Percentiles rank a stretch among this genome's conserved stretches.
phyloP scores from a whole-genome alignment of 306 rosid species.

The Nissolia schottii region DNA sequence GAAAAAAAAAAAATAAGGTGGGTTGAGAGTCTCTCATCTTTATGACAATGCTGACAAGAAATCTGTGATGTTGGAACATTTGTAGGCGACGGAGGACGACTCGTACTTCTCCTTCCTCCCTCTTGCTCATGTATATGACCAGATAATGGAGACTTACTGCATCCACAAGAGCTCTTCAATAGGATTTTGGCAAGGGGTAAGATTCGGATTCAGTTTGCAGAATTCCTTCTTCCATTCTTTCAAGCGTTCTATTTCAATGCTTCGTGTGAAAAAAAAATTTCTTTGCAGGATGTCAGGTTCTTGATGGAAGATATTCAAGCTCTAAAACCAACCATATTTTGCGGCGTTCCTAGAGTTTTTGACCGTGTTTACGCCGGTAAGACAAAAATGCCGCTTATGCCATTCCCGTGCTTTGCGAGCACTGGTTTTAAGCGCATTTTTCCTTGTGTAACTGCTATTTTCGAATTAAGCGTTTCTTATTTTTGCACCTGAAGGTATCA shows the following conservation, averaged over 20 bases:
- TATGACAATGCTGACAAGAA: neutral
- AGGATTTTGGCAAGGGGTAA: constrained; percentile 64
- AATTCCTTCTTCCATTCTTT: neutral
- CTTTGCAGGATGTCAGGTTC: constrained; percentile 73
- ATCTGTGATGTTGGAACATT: neutral
- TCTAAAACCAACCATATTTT: constrained; percentile 73
- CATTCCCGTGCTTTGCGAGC: neutral
- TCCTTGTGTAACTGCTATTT: neutral
- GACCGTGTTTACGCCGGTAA: constrained; percentile 67
- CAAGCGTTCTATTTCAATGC: neutral
- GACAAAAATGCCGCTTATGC: neutral
- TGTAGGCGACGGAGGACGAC: constrained; percentile 30
- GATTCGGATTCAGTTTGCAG: constrained; percentile 12
- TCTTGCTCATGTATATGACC: constrained; percentile 77
- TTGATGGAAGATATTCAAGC: constrained; percentile 73
- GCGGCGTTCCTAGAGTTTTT: constrained; percentile 89
- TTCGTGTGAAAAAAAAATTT: neutral
- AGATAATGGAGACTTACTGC: constrained; percentile 74
- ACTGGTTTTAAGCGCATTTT: neutral
- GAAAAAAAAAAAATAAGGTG: too few species aligned
- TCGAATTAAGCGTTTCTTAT: neutral
- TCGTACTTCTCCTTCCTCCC: constrained; percentile 64
- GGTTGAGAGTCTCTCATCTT: neutral
- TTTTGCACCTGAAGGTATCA: constrained; percentile 41
- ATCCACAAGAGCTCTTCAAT: constrained; percentile 58